Evolutionary conservation across 331 rosid species (phyloP), one percentile per base, ranked within the genome.

Genomic region (Malus hybrid): DNA sequence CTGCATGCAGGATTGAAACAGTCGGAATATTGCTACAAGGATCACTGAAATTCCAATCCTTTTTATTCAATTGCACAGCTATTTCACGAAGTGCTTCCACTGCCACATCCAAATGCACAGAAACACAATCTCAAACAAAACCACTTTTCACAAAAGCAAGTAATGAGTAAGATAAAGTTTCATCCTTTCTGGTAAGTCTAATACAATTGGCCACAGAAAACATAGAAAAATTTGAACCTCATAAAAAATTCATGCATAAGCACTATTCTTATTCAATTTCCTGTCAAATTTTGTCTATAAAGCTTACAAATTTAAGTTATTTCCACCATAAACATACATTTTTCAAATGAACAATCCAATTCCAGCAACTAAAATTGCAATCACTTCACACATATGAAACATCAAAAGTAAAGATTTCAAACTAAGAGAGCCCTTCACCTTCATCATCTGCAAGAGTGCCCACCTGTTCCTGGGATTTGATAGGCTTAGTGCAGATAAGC

Each of bases 41-140:
- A 55, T 79, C 78, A 20, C 39, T 73, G 83, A 65, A 75, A 74
- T 83, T 79, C 86, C 80, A 83, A 57, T 79, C 86, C 18, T 67
- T 70, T 36, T 79, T 78, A 69, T 80, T 73, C 78, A 83, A 63
- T 29, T 83, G 83, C 13, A 15, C 28, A 44, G 75, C 83, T 50
- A 83, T 79, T 75, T 79, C 86, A 18, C 29, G 54, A n/a, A 83
- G 80, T 15, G 80, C 75, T 2, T 75, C 27, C 80, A 75, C 83
- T 83, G 69, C 76, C 75, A 75, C 22, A 50, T 4, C 27, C 78
- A 65, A 15, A 64, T 36, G 7, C 20, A 65, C 69, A 64, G 32
- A 20, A 4, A 36, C 52, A 72, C 16, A 32, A 55, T 39, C 29
- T 34, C 55, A 57, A n/a, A 19, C 7, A 0, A 55, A 39, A 39